Evolutionary conservation across 345 rosid genomes (phyloP).

Genomic region (Laguncularia racemosa): DNA sequence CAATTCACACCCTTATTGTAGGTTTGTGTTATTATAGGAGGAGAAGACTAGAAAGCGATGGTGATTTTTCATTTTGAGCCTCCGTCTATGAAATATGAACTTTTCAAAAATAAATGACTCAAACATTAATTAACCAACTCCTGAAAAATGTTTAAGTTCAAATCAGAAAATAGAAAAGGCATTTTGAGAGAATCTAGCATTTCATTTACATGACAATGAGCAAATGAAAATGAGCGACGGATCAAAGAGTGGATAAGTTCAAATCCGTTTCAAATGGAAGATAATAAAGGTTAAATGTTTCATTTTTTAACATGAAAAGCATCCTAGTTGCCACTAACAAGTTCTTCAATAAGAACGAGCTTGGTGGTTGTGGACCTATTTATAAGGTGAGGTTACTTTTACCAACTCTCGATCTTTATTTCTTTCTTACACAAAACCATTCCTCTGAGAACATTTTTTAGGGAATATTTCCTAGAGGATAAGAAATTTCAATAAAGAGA

Average conservation of each 20-base stretch:
- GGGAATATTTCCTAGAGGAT: conserved; percentile 43
- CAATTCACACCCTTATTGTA: too few relatives aligned
- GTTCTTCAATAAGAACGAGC: conserved; percentile 38
- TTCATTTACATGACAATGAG: conserved; percentile 16
- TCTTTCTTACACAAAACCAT: too few relatives aligned
- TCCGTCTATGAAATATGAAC: not conserved
- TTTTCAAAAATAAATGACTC: not conserved
- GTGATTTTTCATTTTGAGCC: too few relatives aligned
- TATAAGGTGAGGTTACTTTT: conserved; percentile 30
- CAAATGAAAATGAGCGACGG: conserved; percentile 20
- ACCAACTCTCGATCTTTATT: too few relatives aligned
- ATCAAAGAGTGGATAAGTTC: conserved; percentile 26
- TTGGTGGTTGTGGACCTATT: conserved; percentile 64
- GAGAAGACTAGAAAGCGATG: too few relatives aligned
- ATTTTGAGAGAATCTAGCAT: conserved; percentile 3
- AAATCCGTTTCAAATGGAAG: conserved; percentile 18
- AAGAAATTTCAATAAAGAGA: conserved; percentile 57
- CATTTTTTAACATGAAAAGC: conserved; percentile 26
- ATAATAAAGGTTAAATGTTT: conserved; percentile 35
- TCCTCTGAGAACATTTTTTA: conserved; percentile 1
- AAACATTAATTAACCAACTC: not conserved
- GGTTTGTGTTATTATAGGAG: too few relatives aligned
- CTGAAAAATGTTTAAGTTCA: not conserved
- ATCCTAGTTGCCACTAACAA: conserved; percentile 39
- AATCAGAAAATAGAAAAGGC: conserved; percentile 14